These are phyloP conservation scores for Malania oleifera DNA, from an alignment of 164 flowering plant genomes.

Conservation along the genomic window DNA sequence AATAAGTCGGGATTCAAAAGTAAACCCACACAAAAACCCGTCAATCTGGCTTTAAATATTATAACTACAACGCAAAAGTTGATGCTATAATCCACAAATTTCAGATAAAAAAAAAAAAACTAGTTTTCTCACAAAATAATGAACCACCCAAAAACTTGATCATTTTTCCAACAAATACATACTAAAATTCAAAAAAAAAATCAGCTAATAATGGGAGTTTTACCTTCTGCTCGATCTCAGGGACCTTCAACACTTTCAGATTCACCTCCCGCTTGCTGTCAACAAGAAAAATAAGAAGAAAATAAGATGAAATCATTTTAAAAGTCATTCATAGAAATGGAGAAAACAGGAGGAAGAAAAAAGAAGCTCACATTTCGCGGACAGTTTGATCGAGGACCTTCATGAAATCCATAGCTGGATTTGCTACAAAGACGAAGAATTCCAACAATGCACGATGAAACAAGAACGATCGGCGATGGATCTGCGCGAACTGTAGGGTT, in stretches of 20 bases:
- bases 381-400: conserved; percentile 96
- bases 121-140: too few relatives aligned
- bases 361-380: conserved; percentile 75
- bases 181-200: too few relatives aligned
- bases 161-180: too few relatives aligned
- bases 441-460: neutral
- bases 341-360: neutral
- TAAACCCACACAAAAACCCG: too few relatives aligned
- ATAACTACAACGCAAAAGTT: too few relatives aligned
- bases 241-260: conserved; percentile 72
- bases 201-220: neutral
- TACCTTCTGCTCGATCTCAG: conserved; percentile 95
- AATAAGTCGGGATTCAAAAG: neutral
- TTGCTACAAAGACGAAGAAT: conserved; percentile 14
- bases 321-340: neutral
- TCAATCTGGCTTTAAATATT: too few relatives aligned
- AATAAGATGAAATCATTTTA: neutral
- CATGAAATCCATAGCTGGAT: conserved; percentile 91
- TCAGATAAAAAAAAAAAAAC: too few relatives aligned
- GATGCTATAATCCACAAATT: too few relatives aligned
- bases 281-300: conserved; percentile 2
- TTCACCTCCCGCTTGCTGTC: conserved; percentile 96
- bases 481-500: conserved; percentile 12
- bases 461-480: neutral
- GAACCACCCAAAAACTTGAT: too few relatives aligned